Evolutionary conservation across 2,329 filamentous ascomycete genomes (phyloP), one percentile per base, ranked within the genome.

Genomic region (Ampelomyces quisqualis): DNA sequence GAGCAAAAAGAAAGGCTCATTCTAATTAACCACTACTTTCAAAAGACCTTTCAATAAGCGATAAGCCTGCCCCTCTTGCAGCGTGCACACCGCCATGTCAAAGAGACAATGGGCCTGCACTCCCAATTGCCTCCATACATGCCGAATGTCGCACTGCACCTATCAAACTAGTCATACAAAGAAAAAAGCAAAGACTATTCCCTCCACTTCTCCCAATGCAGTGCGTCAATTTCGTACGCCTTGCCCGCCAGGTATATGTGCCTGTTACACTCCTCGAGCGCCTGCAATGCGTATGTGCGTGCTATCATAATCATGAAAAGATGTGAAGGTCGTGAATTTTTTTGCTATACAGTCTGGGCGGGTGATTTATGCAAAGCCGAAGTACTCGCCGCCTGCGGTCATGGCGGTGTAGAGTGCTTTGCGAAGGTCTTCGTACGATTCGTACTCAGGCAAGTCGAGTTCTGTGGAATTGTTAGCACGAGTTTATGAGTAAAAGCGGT

Each of bases 391-490:
- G 57, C 93, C 93, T 54, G 90, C 85, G n/a, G 93, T 98, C 70
- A 98, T 96, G 49, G 93, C 93, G 56, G 90, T 97, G 69, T 94
- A 84, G 45, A 98, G 73, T 65, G 93, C 90, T 60, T 87, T 83
- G 49, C 93, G 84, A 47, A 98, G 80, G 56, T 80, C 78, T 62
- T 98, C 93, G 70, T 98, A 98, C 68, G 83, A 94, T 63, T 97
- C 93, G 66, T 98, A 98, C 73, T 98, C 93, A 28, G 93, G 93
- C 56, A 98, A 81, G 74, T 98, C 93, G 66, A 98, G 88, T 75
- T 98, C 90, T 95, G 68, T 45, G 38, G 41, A 29, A 4, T 30
- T 37, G 57, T 78, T 61, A 77, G 70, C 54, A 19, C 17, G 10
- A 9, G n/a, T 22, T 21, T 7, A 14, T 24, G 6, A 7, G 18